Conservation (phyloP, 164 flowering plant genomes). For the Akebia trifoliata region DNA sequence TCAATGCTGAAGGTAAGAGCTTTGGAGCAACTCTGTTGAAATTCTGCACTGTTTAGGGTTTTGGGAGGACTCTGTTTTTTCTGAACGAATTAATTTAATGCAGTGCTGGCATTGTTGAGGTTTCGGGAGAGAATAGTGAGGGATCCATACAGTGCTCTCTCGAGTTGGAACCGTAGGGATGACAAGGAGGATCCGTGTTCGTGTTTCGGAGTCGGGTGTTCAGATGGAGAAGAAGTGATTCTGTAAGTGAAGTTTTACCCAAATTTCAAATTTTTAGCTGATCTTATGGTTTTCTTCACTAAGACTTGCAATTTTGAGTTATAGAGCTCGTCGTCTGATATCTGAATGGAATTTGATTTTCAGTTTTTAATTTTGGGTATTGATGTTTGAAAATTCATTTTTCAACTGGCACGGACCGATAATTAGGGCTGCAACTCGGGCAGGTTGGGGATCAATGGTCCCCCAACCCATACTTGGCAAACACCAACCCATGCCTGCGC, state of each 20-base stretch:
- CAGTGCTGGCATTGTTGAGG: not conserved
- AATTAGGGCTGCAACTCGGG: too few relatives aligned
- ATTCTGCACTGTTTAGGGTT: not conserved
- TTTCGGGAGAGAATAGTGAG: constrained; percentile 24
- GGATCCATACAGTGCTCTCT: constrained; percentile 62
- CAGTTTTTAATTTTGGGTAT: too few relatives aligned
- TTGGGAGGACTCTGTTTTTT: not conserved
- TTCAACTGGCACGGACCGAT: too few relatives aligned
- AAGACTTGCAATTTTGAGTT: too few relatives aligned
- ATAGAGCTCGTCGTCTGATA: too few relatives aligned
- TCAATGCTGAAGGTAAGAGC: not conserved
- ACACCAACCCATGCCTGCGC: too few relatives aligned
- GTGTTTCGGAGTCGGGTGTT: constrained; percentile 65
- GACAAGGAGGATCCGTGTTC: constrained; percentile 43
- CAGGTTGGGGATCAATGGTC: too few relatives aligned
- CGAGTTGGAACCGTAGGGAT: constrained; percentile 38
- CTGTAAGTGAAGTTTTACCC: constrained; percentile 52
- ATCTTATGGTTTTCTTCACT: too few relatives aligned
- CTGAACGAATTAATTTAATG: not conserved
- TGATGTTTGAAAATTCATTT: too few relatives aligned
- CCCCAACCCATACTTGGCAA: too few relatives aligned
- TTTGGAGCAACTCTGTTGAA: not conserved
- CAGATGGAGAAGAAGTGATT: constrained; percentile 44
- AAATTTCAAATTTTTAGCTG: too few relatives aligned
- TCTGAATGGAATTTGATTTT: too few relatives aligned